Evolutionary conservation across 768 basidiomycete species (phyloP), one percentile per base, ranked within the genome.

Genomic region (Termitomyces sp.): DNA sequence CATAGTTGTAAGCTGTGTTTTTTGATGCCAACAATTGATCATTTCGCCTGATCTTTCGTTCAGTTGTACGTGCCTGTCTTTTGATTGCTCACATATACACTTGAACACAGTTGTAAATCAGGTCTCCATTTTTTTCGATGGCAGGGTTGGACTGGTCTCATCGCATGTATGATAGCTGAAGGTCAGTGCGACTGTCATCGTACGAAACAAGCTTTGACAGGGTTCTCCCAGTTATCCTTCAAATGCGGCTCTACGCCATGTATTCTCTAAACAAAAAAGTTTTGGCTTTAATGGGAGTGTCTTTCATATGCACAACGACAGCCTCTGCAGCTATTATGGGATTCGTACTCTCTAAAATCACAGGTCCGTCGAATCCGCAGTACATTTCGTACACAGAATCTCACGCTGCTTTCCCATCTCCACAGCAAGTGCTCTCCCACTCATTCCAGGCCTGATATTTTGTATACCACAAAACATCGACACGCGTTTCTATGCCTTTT

Each of bases 161-260:
- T 83, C 42, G 75, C 79, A 40, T 82, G 79, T 69, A 77, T 84
- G 69, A 73, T 85, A 42, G 81, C 84, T 24, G 82, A 87, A 77
- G 71, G 85, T 86, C 49, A 33, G 78, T 66, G 13, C 32, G 36
- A 22, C 13, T 39, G 22, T 35, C 39, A 13, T 55, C 12, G 12
- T 40, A 48, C 28, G 11, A 61, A 18, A 33, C 15, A 55, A 39
- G 46, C 51, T 52, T 55, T 55, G 28, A 50, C 24, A n/a, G n/a
- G n/a, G 1, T 51, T 24, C 52, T 39, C 32, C 11, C 46, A 86
- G 85, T 81, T 44, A 85, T 86, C 62, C 75, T 87, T 16, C 85
- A 85, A 72, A 81, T 85, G 71, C 82, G 86, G 33, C 69, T 88
- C n/a, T 86, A 85, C 69, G 86, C 85, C 2, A 72, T 88, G 63